Base-by-base conservation (phyloP, 768 basidiomycete genomes). In the Boletus bicolor region DNA sequence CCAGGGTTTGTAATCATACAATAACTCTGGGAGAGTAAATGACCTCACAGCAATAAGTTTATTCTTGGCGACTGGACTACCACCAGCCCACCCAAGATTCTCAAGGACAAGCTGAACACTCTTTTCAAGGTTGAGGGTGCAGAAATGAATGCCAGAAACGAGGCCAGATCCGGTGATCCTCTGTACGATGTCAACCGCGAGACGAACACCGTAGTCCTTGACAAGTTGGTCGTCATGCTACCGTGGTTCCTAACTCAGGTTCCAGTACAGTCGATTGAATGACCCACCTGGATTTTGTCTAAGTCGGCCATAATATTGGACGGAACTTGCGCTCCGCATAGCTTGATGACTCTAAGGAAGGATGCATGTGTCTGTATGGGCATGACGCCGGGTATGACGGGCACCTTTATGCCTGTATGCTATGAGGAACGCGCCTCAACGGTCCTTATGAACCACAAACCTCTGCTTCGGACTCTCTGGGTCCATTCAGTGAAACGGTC, bases 291-390 rank as follows among this genome's bases (percentile, higher is more conserved):
- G 60, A 98, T 91, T 1, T 79, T 78, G 28, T 89, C 83, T 0
- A 98, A 75, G 56, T 83, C 84, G 2, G 78, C 65, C 73, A 86
- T 77, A 47, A 96, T 76, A 11, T 75, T 66, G 3, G 78, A 72
- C 0, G 96, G 96, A 17, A 98, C 85, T 21, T 77, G 78, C 4
- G 86, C 84, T 17, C 89, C 89, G 58, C 92, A 95, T 43, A 99
- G 77, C 69, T 95, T 97, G 21, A 87, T 91, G 63, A 98, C 77
- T 44, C 97, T 86, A 44, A 89, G 77, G 73, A 99, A 98, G 1
- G 97, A 97, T 5, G 88, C 83, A 68, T 94, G 96, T 24, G 91
- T 98, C 68, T 98, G 97, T 53, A 99, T 93, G 0, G 97, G 96
- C 94, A 98, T 97, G 52, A 98, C 84, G 11, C 95, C 93, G 9